Evolutionary conservation across 805 yeast genomes (phyloP), one percentile per base, ranked within the genome.

Genomic region (Saccharomycopsis microspora): DNA sequence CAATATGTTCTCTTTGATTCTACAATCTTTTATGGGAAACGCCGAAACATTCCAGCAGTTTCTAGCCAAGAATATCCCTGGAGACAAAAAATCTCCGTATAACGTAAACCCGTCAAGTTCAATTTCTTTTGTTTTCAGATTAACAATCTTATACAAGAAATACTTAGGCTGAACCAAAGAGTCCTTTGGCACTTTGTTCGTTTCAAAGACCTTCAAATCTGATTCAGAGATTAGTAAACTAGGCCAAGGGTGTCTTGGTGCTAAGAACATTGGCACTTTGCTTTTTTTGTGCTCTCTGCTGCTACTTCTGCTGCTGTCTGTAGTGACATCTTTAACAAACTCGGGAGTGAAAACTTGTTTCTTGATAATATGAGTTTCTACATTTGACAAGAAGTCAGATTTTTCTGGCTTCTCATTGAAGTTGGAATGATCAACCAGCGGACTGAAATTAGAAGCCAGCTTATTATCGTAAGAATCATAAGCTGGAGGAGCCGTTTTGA

Each of bases 1-100:
- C 19, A 51, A 31, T n/a, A 51, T 49, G 33, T 51, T 49, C 34
- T 49, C 46, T 34, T 51, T 51, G 32, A 51, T 44, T 36, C 43
- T 43, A 29, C 40, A 43, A 29, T 51, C 40, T 34, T 42, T 44
- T 6, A 51, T 49, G 10, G 34, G 19, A 5, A 49, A 5, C 7
- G 32, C 19, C 19, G 35, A 10, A 3, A 45, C 10, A 28, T 33
- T 39, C 54, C 54, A 51, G 32, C 44, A 36, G 28, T 43, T 46
- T 19, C 40, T 39, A 7, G 52, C 44, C 32, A 51, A 33, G 35
- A 48, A 51, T 8, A 49, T 6, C 7, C 41, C 46, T 3, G 8
- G 19, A 5, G 50, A 32, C 4, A 51, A 9, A 35, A 49, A 51
- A 31, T 51, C 52, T 4, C 54, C 54, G 11, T 49, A 32, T 3